A percentile compares a stretch with the other conserved stretches of the same genome.
phyloP scores from a whole-genome alignment of 2,329 filamentous ascomycete genomes.

The Fonsecaea pugnacius region DNA sequence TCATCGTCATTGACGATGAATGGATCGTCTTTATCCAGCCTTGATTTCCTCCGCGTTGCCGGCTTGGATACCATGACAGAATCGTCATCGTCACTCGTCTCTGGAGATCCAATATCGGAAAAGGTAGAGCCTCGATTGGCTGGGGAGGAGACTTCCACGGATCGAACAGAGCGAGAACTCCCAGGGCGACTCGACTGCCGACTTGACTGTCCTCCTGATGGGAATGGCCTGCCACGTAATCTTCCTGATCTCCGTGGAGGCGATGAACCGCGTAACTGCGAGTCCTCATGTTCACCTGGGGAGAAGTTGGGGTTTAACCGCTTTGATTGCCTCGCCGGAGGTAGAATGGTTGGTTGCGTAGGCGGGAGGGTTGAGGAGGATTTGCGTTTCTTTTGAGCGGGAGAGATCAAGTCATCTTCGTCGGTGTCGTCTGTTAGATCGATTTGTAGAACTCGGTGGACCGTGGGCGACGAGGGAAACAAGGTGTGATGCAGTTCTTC shows the following conservation, averaged over 20 bases:
- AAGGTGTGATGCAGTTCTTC: background rate
- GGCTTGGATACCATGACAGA: conserved; percentile 31
- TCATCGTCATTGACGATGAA: conserved; percentile 39
- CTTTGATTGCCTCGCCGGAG: conserved; percentile 16
- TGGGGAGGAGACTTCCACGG: background rate
- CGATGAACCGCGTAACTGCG: conserved; percentile 7
- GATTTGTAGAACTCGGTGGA: conserved; percentile 1
- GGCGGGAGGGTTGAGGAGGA: background rate
- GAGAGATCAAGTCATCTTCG: conserved; percentile 33
- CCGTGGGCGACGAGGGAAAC: conserved; percentile 19
- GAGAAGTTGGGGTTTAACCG: conserved; percentile 18
- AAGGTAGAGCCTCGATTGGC: conserved; percentile 7
- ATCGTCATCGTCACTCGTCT: conserved; percentile 42
- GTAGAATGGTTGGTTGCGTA: background rate
- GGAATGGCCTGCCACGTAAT: conserved; percentile 6
- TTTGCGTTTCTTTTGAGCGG: conserved; percentile 33
- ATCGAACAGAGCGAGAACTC: background rate
- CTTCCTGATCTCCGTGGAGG: conserved; percentile 20
- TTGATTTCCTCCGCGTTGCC: conserved; percentile 27
- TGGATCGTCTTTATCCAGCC: conserved; percentile 34
- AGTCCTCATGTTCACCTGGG: background rate
- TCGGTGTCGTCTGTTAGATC: conserved; percentile 18
- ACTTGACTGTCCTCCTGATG: background rate
- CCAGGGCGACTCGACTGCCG: background rate
- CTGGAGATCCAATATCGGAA: conserved; percentile 37